Conservation (phyloP, 169 alveolate genomes). For the Eimeria praecox region DNA sequence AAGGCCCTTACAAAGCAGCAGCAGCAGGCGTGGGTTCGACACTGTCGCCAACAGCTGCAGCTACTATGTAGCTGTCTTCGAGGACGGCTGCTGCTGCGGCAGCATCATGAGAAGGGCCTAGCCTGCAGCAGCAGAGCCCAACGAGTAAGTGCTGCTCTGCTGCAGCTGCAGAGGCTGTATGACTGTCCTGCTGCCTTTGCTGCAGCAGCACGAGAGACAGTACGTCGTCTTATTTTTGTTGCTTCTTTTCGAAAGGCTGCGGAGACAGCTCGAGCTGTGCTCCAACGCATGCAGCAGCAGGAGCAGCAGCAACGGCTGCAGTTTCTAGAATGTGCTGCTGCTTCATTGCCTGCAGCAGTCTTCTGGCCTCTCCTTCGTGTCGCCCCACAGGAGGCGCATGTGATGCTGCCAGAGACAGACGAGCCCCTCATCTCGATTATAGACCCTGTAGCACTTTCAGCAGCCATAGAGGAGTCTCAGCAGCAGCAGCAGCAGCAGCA, state of each 20-base stretch:
- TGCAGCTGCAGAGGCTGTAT: conserved; percentile 60
- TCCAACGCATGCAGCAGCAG: conserved; percentile 76
- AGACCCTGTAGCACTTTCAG: background rate
- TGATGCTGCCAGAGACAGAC: conserved; percentile 39
- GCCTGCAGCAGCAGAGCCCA: conserved; percentile 56
- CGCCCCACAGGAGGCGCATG: conserved; percentile 29
- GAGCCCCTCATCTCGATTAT: conserved; percentile 18
- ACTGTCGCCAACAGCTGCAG: conserved; percentile 35
- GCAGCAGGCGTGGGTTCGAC: conserved; percentile 27
- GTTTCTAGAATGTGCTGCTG: conserved; percentile 52
- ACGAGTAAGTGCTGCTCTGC: conserved; percentile 43
- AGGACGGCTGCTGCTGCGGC: conserved; percentile 64
- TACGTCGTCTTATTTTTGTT: conserved; percentile 43
- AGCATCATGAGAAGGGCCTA: conserved; percentile 47
- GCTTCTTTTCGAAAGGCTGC: conserved; percentile 55
- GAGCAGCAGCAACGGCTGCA: conserved; percentile 71
- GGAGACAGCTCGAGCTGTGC: conserved; percentile 54
- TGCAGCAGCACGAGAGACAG: conserved; percentile 59
- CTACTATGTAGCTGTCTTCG: conserved; percentile 13
- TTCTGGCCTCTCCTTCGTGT: conserved; percentile 63
- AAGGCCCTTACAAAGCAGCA: conserved; percentile 1
- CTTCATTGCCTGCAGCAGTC: conserved; percentile 50
- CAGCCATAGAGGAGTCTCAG: conserved; percentile 19
- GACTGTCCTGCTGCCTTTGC: conserved; percentile 61
- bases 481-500: conserved; percentile 45